Percentiles rank a stretch among this genome's conserved stretches.
These are phyloP conservation scores for Flueggea neowawraea DNA, from an alignment of 441 rosid species.

Conservation along the genomic window DNA sequence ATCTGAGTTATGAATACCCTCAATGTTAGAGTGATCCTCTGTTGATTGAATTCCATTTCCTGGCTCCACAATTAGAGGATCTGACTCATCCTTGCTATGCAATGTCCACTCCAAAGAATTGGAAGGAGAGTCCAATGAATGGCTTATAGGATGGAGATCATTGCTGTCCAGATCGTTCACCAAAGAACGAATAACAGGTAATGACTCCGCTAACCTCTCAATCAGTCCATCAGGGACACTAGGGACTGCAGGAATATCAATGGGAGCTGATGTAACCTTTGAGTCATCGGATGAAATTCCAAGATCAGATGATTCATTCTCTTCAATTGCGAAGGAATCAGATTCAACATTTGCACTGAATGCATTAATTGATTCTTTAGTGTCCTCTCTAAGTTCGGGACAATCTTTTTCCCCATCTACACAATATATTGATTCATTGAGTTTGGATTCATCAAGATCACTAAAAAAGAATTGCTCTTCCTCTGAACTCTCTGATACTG, in stretches of 20 bases:
- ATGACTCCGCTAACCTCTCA: conserved; percentile 52
- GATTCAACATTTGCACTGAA: conserved; percentile 18
- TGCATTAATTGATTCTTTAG: conserved; percentile 18
- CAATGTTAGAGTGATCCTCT: conserved; percentile 21
- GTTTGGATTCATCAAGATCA: conserved; percentile 52
- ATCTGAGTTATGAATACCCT: conserved; percentile 24
- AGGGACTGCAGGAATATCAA: conserved; percentile 39
- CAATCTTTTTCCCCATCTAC: conserved; percentile 22
- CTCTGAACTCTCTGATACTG: conserved; percentile 45
- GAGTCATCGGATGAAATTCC: conserved; percentile 24
- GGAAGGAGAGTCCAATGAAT: conserved; percentile 55
- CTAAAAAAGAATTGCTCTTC: conserved; percentile 80
- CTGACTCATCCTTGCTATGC: conserved; percentile 28
- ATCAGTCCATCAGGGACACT: conserved; percentile 25
- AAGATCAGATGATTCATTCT: conserved; percentile 22
- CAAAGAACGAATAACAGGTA: conserved; percentile 58
- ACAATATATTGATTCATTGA: conserved; percentile 22
- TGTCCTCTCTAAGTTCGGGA: conserved; percentile 17
- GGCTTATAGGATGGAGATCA: conserved; percentile 46
- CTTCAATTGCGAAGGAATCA: conserved; percentile 20
- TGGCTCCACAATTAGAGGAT: conserved; percentile 24
- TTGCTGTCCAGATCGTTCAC: conserved; percentile 25
- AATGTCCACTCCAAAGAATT: conserved; percentile 34
- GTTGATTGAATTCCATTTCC: conserved; percentile 26
- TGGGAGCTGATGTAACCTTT: conserved; percentile 40